A percentile compares a stretch with the other conserved stretches of the same genome.
phyloP scores from a whole-genome alignment of 176 grass and related monocot genomes.

The Phragmites australis region DNA sequence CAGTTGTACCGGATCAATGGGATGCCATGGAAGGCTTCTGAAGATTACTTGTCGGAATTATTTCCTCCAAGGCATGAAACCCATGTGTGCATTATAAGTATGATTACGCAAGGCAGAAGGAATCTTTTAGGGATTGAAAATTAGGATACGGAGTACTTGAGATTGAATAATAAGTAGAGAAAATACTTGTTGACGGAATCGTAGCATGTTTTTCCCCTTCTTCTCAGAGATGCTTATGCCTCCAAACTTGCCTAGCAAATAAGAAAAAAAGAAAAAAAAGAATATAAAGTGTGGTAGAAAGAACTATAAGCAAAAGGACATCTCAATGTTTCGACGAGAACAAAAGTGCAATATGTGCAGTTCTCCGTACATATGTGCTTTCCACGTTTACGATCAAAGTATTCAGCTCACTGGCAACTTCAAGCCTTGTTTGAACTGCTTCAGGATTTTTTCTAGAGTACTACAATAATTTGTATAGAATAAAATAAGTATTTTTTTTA shows the following conservation, averaged over 20 bases:
- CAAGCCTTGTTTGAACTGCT: neutral
- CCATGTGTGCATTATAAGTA: neutral
- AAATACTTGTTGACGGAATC: conserved; percentile 11
- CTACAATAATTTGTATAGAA: neutral
- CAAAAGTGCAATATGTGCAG: neutral
- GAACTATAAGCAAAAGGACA: too few species aligned
- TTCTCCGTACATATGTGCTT: neutral
- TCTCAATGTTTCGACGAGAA: neutral
- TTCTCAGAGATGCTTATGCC: neutral
- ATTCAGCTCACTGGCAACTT: neutral
- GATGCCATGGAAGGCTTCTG: neutral
- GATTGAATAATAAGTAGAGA: neutral
- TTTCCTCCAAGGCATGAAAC: neutral
- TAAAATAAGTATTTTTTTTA: too few species aligned
- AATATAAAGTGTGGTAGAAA: too few species aligned
- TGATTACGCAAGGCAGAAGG: neutral
- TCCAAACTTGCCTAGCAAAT: conserved; percentile 17
- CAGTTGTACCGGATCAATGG: conserved; percentile 1
- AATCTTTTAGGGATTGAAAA: conserved; percentile 25
- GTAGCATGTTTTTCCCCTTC: neutral
- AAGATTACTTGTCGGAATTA: neutral
- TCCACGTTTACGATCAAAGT: neutral
- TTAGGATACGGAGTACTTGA: neutral
- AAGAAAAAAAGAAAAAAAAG: neutral
- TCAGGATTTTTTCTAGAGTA: neutral